These are phyloP conservation scores for Ambrosiella xylebori DNA, from an alignment of 2,329 filamentous ascomycete species.

Conservation along the genomic window DNA sequence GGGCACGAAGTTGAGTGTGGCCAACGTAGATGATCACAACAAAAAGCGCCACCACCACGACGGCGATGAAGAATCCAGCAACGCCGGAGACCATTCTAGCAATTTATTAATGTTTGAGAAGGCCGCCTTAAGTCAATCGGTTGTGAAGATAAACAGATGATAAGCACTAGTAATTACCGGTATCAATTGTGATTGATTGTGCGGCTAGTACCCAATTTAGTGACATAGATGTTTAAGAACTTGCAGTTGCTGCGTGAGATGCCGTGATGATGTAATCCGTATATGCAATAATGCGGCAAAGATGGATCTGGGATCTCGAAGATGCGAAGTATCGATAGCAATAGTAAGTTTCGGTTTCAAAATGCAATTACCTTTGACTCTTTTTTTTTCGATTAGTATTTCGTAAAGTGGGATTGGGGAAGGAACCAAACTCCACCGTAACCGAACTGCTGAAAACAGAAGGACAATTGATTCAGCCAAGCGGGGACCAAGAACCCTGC, in stretches of 20 bases:
- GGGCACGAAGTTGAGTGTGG: slow-evolving; percentile 55
- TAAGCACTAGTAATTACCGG: too few relatives aligned
- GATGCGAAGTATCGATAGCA: too few relatives aligned
- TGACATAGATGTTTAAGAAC: too few relatives aligned
- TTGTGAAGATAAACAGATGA: background rate
- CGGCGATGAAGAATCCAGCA: slow-evolving; percentile 55
- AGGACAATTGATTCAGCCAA: background rate
- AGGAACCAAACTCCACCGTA: background rate
- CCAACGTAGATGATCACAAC: slow-evolving; percentile 48
- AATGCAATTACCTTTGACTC: background rate
- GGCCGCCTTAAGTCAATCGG: background rate
- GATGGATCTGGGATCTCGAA: too few relatives aligned
- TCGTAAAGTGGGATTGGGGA: background rate
- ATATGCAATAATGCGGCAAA: too few relatives aligned
- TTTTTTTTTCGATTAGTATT: background rate
- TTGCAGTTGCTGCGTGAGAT: too few relatives aligned
- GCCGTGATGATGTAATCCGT: too few relatives aligned
- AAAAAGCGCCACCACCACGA: slow-evolving; percentile 43
- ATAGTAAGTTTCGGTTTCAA: background rate
- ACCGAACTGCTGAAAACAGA: background rate
- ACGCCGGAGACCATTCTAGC: slow-evolving; percentile 11
- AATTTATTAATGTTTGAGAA: background rate
- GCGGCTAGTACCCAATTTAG: too few relatives aligned
- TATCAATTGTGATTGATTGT: too few relatives aligned
- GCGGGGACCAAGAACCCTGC: background rate